These are phyloP conservation scores for Ceratocystis cubensis DNA, from an alignment of 2,329 filamentous ascomycete species.

Conservation along the genomic window DNA sequence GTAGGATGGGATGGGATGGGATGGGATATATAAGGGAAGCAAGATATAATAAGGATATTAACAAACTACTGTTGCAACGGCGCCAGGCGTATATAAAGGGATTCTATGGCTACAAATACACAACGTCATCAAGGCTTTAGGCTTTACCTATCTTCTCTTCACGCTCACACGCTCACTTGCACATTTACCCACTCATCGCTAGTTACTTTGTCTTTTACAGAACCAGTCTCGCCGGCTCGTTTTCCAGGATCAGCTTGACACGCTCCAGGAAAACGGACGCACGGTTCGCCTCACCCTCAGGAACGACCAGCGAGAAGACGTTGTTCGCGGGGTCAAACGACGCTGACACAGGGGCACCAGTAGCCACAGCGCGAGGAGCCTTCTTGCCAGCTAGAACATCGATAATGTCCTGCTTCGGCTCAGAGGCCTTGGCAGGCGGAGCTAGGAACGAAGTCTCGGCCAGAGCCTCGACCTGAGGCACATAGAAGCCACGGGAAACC, in stretches of 20 bases:
- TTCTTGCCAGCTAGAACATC: slow-evolving; percentile 54
- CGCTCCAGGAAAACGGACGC: slow-evolving; percentile 73
- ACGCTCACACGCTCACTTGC: neutral
- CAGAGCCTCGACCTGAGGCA: slow-evolving; percentile 56
- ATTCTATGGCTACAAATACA: slow-evolving; percentile 20
- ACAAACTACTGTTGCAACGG: slow-evolving; percentile 14
- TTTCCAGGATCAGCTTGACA: slow-evolving; percentile 71
- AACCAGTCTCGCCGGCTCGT: slow-evolving; percentile 64
- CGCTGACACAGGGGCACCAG: slow-evolving; percentile 27
- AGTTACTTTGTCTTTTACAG: slow-evolving; percentile 31
- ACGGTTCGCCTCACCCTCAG: slow-evolving; percentile 66
- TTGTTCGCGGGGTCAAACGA: slow-evolving; percentile 50
- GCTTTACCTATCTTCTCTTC: slow-evolving; percentile 3
- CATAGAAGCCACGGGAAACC: slow-evolving; percentile 49
- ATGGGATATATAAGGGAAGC: neutral
- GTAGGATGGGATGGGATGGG: neutral
- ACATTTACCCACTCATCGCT: slow-evolving; percentile 12
- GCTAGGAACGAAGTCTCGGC: slow-evolving; percentile 34
- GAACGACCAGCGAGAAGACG: slow-evolving; percentile 69
- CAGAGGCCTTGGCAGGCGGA: slow-evolving; percentile 27
- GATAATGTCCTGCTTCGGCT: slow-evolving; percentile 53
- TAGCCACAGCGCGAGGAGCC: slow-evolving; percentile 25
- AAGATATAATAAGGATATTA: slow-evolving; percentile 13
- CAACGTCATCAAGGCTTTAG: slow-evolving; percentile 16
- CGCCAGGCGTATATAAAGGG: slow-evolving; percentile 21